Percentiles rank a stretch among this genome's conserved stretches.
Evolutionary conservation across 257 asterid genomes (phyloP).

Genomic region (Solanum lignicaule): DNA sequence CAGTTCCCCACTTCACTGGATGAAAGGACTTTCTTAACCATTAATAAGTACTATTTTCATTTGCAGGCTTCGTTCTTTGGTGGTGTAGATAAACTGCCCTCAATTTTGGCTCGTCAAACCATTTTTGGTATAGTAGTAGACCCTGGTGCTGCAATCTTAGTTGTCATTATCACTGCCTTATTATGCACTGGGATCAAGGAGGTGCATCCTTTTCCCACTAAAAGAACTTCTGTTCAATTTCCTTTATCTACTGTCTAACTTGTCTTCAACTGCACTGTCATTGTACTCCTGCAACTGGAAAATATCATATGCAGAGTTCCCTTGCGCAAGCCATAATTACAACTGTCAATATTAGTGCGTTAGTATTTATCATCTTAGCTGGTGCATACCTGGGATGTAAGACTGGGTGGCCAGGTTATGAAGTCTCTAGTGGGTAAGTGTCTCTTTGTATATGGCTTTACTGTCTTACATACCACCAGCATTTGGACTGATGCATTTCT

Average conservation of each 20-base stretch:
- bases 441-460: neutral
- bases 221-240: neutral
- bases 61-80: slow-evolving; percentile 27
- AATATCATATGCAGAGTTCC: slow-evolving; percentile 20
- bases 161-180: slow-evolving; percentile 18
- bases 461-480: neutral
- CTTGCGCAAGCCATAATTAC: slow-evolving; percentile 26
- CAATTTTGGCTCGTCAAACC: slow-evolving; percentile 18
- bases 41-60: neutral
- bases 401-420: slow-evolving; percentile 31
- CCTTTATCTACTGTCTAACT: neutral
- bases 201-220: slow-evolving; percentile 2
- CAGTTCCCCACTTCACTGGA: neutral
- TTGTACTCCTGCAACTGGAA: neutral
- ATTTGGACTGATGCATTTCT: neutral
- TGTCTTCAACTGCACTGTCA: neutral
- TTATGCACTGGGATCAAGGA: slow-evolving; percentile 32
- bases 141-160: slow-evolving; percentile 34
- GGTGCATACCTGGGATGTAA: slow-evolving; percentile 25
- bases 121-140: slow-evolving; percentile 20
- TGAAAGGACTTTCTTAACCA: neutral
- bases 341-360: slow-evolving; percentile 17
- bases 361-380: slow-evolving; percentile 19
- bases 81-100: slow-evolving; percentile 25
- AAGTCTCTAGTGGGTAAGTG: slow-evolving; percentile 12